Evolutionary conservation across 805 yeast species (phyloP), one percentile per base, ranked within the genome.

Genomic region (Candida krabiensis): DNA sequence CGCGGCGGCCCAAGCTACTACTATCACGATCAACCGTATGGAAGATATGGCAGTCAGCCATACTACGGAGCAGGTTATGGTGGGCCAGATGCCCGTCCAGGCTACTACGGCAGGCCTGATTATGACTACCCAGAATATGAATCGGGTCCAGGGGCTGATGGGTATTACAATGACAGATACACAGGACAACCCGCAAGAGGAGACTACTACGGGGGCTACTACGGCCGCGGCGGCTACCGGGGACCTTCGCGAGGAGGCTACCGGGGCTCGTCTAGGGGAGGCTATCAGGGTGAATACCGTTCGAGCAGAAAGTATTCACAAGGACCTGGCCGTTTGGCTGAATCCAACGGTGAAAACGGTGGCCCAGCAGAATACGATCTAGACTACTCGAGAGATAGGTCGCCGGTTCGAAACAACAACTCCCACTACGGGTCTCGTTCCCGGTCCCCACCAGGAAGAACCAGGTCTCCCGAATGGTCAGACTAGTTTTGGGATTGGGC

Each of bases 401-500:
- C 55, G 2, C 55, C 53, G 8, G 34, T 33, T 13, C 43, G 55
- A 37, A 29, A 35, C 18, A 28, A 37, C 25, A 44, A 35, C 9
- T 19, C n/a, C 23, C 33, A 31, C 5, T 42, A 43, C 31, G 43
- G n/a, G n/a, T 44, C 47, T 9, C 46, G 46, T n/a, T 37, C 50
- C 22, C 39, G 43, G 19, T 34, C 45, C 26, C 44, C 44, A 17
- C 43, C 41, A 31, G 38, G 45, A 30, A 38, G 37, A 18, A 37
- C 44, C 15, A 30, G 51, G 33, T 47, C 56, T 3, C 53, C 52
- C 3, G 47, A 46, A 34, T 50, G 54, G 52, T 33, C 51, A 2
- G 46, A 49, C 18, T 50, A 43, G 31, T n/a, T 21, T 8, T 21
- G 7, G 7, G 24, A 21, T 21, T 8, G 11, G n/a, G n/a, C n/a